These are phyloP conservation scores for Termitomyces sp. DNA, from an alignment of 768 basidiomycete species.

Conservation along the genomic window DNA sequence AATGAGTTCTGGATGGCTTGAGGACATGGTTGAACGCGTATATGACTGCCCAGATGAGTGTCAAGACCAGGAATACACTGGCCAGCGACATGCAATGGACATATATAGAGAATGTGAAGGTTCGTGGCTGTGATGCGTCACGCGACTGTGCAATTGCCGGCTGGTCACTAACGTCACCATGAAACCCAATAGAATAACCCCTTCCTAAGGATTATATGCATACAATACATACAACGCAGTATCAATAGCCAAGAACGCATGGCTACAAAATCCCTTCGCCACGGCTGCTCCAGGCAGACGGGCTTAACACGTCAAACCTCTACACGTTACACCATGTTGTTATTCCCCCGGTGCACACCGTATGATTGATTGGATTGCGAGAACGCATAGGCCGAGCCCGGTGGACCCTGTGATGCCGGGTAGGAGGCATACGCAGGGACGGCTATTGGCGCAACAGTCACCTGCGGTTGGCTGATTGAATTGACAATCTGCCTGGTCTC, in stretches of 20 bases:
- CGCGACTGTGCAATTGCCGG: too few relatives aligned
- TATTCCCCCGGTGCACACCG: conserved; percentile 11
- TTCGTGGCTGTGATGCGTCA: not conserved
- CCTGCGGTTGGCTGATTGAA: conserved; percentile 13
- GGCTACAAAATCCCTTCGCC: conserved; percentile 12
- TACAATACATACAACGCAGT: conserved; percentile 10
- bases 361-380: conserved; percentile 12
- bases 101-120: not conserved
- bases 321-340: conserved; percentile 12
- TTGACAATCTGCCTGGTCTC: conserved; percentile 20
- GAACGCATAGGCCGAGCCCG: conserved; percentile 12
- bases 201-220: conserved; percentile 10
- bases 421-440: conserved; percentile 17
- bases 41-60: conserved; percentile 21
- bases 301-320: conserved; percentile 8
- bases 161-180: too few relatives aligned
- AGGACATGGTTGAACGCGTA: conserved; percentile 17
- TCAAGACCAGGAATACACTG: conserved; percentile 15
- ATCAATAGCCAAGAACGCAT: conserved; percentile 13
- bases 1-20: conserved; percentile 2
- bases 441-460: conserved; percentile 18
- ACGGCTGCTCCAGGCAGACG: conserved; percentile 14
- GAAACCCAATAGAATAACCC: not conserved
- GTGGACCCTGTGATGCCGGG: conserved; percentile 4
- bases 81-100: conserved; percentile 19